phyloP scores from a whole-genome alignment of 441 rosid species.

The Hura crepitans region DNA sequence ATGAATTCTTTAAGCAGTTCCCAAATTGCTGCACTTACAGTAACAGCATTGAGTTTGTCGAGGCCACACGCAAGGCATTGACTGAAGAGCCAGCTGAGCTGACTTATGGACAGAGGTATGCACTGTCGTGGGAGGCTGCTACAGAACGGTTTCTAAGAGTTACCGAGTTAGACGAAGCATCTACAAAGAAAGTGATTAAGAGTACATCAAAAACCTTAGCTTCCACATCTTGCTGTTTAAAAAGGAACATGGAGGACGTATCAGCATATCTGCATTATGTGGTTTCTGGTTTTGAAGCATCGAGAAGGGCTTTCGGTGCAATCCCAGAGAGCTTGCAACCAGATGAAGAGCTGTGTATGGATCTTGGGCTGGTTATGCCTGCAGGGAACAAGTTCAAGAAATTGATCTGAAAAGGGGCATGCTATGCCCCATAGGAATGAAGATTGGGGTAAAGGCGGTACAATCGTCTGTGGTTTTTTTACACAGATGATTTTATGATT shows the following conservation, averaged over 20 bases:
- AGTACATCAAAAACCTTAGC: conserved; percentile 37
- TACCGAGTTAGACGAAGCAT: conserved; percentile 43
- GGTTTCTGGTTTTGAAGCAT: conserved; percentile 68
- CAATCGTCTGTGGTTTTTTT: background rate
- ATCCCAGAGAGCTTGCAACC: conserved; percentile 82
- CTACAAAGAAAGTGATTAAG: conserved; percentile 19
- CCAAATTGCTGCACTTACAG: conserved; percentile 64
- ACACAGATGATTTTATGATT: background rate
- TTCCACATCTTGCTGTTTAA: conserved; percentile 47
- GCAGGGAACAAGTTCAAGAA: conserved; percentile 20
- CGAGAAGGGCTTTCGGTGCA: conserved; percentile 82
- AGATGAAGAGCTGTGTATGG: conserved; percentile 69
- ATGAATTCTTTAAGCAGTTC: conserved; percentile 90
- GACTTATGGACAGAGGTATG: conserved; percentile 60
- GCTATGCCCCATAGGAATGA: too few species aligned
- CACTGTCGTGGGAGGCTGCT: conserved; percentile 92
- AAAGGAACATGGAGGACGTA: conserved; percentile 53
- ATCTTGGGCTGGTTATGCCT: conserved; percentile 61
- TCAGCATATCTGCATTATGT: conserved; percentile 69
- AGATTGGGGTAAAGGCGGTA: background rate
- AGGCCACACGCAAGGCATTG: conserved; percentile 53
- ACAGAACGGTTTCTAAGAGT: conserved; percentile 68
- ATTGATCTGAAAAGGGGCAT: conserved; percentile 14
- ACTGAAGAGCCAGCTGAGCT: conserved; percentile 58
- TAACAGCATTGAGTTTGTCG: conserved; percentile 48